phyloP scores from a whole-genome alignment of 192 early-diverging fungal species.

The Jimgerdemannia lactiflua region DNA sequence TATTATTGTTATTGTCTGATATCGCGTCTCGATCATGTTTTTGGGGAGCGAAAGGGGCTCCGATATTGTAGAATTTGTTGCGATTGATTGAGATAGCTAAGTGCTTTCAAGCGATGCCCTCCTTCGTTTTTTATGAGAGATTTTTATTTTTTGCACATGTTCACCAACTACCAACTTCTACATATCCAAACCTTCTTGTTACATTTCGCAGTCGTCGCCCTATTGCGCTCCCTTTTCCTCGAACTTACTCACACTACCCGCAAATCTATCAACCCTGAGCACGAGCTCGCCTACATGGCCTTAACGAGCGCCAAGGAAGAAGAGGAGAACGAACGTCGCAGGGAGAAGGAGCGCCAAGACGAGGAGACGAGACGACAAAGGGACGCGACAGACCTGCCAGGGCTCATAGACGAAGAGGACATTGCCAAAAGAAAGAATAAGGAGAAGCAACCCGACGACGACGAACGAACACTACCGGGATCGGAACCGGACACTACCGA shows the following conservation, averaged over 20 bases:
- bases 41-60: too few species aligned
- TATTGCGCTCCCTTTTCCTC: slow-evolving; percentile 52
- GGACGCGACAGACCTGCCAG: not conserved
- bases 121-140: not conserved
- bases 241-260: slow-evolving; percentile 35
- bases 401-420: not conserved
- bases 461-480: not conserved
- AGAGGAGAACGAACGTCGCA: not conserved
- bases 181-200: not conserved
- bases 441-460: not conserved
- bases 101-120: not conserved
- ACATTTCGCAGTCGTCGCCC: slow-evolving; percentile 38
- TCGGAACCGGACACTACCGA: not conserved
- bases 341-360: not conserved
- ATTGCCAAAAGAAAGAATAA: not conserved
- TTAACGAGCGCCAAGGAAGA: slow-evolving; percentile 31
- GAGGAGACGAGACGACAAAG: not conserved
- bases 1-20: too few species aligned
- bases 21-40: too few species aligned
- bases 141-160: too few species aligned
- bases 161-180: too few species aligned
- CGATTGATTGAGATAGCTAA: not conserved
- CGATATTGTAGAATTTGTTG: too few species aligned
- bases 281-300: slow-evolving; percentile 59
- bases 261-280: slow-evolving; percentile 48